phyloP scores from a whole-genome alignment of 495 filamentous ascomycete species.

The Hypoxylon rickii region DNA sequence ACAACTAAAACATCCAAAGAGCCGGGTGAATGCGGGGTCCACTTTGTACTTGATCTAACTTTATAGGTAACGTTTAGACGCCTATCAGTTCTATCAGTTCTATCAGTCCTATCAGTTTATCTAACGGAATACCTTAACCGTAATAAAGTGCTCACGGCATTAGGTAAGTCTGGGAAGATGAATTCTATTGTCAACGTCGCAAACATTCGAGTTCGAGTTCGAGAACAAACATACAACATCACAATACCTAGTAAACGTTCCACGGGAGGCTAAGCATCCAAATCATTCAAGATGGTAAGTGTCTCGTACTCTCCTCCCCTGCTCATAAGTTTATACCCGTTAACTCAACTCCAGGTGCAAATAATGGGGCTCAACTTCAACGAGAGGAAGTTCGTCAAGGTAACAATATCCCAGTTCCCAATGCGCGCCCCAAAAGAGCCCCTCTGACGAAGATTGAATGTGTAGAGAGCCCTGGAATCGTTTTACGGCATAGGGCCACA shows the following conservation, averaged over 20 bases:
- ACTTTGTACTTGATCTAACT: no score
- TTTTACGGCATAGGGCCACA: constrained; percentile 90
- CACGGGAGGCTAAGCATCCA: background rate
- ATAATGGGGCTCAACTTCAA: constrained; percentile 85
- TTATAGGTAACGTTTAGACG: constrained; percentile 8
- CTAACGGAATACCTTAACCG: no score
- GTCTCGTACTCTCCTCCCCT: no score
- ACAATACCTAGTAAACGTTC: constrained; percentile 6
- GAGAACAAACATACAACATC: background rate
- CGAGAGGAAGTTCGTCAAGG: constrained; percentile 80
- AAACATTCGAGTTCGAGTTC: constrained; percentile 2
- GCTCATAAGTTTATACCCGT: background rate
- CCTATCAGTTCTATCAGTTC: no score
- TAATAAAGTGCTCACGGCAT: no score
- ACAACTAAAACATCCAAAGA: no score
- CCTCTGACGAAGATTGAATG: constrained; percentile 1
- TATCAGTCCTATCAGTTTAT: no score
- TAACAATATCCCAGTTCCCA: constrained; percentile 38
- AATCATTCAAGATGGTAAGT: constrained; percentile 31
- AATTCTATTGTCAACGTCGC: background rate
- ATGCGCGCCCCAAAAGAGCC: background rate
- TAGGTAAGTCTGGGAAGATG: no score
- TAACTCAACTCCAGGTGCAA: constrained; percentile 63
- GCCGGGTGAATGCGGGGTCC: constrained; percentile 27
- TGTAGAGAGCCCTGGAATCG: constrained; percentile 76